Evolutionary conservation across 2,329 filamentous ascomycete species (phyloP).

Genomic region (Pochonia chlamydosporia): DNA sequence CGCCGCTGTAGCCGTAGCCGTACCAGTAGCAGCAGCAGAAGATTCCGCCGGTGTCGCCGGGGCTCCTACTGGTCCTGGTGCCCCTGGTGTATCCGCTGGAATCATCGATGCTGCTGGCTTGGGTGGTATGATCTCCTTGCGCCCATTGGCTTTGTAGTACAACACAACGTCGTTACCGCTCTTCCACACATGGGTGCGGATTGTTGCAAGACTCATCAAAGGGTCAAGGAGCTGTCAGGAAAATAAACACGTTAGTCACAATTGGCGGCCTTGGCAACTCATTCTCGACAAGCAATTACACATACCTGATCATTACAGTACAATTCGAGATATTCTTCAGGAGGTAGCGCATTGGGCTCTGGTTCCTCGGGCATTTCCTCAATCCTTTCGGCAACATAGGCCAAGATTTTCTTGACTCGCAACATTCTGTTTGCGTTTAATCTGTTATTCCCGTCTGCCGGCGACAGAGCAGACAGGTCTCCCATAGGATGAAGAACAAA

Average conservation of each 20-base stretch:
- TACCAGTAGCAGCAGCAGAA: slow-evolving; percentile 12
- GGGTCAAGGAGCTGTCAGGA: slow-evolving; percentile 56
- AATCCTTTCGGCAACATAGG: slow-evolving; percentile 87
- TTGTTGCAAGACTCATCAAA: slow-evolving; percentile 88
- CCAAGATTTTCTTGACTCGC: slow-evolving; percentile 86
- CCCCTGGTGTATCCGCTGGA: slow-evolving; percentile 16
- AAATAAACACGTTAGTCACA: slow-evolving; percentile 8
- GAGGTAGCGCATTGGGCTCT: slow-evolving; percentile 57
- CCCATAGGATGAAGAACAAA: slow-evolving; percentile 83
- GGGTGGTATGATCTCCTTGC: slow-evolving; percentile 48
- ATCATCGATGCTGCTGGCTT: slow-evolving; percentile 9
- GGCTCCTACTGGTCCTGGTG: slow-evolving; percentile 12
- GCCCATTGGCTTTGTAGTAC: slow-evolving; percentile 88
- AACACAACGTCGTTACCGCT: slow-evolving; percentile 88
- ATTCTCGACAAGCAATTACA: slow-evolving; percentile 10
- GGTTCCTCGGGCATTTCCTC: slow-evolving; percentile 61
- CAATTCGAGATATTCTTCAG: slow-evolving; percentile 90
- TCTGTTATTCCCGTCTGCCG: slow-evolving; percentile 76
- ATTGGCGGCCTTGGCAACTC: neutral
- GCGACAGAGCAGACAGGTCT: slow-evolving; percentile 66
- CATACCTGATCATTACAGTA: slow-evolving; percentile 89
- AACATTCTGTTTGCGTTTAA: slow-evolving; percentile 97
- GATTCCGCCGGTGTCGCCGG: slow-evolving; percentile 11
- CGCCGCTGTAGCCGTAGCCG: neutral
- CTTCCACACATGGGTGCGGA: slow-evolving; percentile 90